Conservation (phyloP, 169 alveolate genomes). For the Eimeria maxima region DNA sequence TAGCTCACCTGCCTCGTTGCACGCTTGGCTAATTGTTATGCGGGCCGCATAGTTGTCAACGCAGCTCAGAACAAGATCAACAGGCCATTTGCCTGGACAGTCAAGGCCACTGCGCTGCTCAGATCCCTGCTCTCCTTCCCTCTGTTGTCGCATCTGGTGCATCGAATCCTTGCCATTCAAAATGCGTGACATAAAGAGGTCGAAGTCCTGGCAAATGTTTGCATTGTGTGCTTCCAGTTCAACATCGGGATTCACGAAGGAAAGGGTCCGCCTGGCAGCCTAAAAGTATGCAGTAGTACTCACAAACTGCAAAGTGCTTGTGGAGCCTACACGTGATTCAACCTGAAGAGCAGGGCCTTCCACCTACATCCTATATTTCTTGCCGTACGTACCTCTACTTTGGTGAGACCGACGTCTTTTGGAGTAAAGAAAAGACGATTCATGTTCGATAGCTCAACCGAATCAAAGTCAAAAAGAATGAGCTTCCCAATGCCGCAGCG, state of each 20-base stretch:
- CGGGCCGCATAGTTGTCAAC: slow-evolving; percentile 98
- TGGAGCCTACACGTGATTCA: not conserved
- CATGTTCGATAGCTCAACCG: slow-evolving; percentile 97
- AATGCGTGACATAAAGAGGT: slow-evolving; percentile 91
- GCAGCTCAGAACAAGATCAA: slow-evolving; percentile 95
- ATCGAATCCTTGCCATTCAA: slow-evolving; percentile 78
- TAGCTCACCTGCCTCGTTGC: slow-evolving; percentile 94
- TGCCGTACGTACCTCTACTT: slow-evolving; percentile 91
- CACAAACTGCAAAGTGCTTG: not conserved
- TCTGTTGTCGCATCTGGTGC: not conserved
- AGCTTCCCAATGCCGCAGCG: slow-evolving; percentile 97
- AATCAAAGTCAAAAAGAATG: slow-evolving; percentile 97
- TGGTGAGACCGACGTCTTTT: slow-evolving; percentile 94
- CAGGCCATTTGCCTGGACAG: slow-evolving; percentile 79
- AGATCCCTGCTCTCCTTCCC: slow-evolving; percentile 8
- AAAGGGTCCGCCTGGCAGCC: slow-evolving; percentile 96
- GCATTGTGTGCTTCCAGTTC: slow-evolving; percentile 93
- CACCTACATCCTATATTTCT: not conserved
- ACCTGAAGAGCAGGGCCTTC: not conserved
- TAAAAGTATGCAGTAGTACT: not conserved
- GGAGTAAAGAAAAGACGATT: slow-evolving; percentile 97
- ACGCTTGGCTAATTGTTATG: slow-evolving; percentile 96
- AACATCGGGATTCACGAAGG: slow-evolving; percentile 96
- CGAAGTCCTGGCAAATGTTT: slow-evolving; percentile 93
- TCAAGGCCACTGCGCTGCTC: not conserved